Evolutionary conservation across 352 stramenopile genomes (phyloP).

Genomic region (Globisporangium echinulatum): DNA sequence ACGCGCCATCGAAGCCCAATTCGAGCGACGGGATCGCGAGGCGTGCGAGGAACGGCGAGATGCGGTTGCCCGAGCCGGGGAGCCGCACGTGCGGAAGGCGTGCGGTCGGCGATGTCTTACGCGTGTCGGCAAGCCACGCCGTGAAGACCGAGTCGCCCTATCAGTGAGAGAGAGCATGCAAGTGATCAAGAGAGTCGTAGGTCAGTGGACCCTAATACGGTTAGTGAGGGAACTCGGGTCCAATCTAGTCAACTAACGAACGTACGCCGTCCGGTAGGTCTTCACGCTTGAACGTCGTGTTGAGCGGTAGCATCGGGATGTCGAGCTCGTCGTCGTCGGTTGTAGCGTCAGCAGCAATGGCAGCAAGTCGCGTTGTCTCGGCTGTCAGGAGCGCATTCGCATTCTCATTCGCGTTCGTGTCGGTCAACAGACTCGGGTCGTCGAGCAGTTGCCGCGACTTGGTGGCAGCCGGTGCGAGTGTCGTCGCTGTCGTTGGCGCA

Average conservation of each 20-base stretch:
- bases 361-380: background rate
- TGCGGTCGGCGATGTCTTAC: constrained; percentile 23
- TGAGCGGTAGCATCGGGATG: constrained; percentile 43
- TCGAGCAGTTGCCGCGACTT: background rate
- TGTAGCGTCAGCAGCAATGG: background rate
- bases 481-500: constrained; percentile 1
- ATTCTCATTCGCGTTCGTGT: background rate
- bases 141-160: constrained; percentile 60
- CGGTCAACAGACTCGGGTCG: background rate
- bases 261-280: constrained; percentile 45
- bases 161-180: background rate
- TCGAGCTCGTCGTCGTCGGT: constrained; percentile 24
- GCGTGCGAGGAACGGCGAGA: constrained; percentile 67
- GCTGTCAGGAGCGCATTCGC: background rate
- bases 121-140: constrained; percentile 58
- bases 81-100: constrained; percentile 49
- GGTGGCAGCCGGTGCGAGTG: background rate
- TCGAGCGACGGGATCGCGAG: constrained; percentile 70
- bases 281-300: constrained; percentile 58
- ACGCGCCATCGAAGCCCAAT: constrained; percentile 62
- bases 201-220: too few relatives aligned
- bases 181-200: background rate
- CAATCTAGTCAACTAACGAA: background rate
- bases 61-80: constrained; percentile 39
- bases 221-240: too few relatives aligned